Percentiles rank a stretch among this genome's conserved stretches.
Evolutionary conservation across 2,329 filamentous ascomycete genomes (phyloP).

Genomic region (Chrysoporthe puriensis): DNA sequence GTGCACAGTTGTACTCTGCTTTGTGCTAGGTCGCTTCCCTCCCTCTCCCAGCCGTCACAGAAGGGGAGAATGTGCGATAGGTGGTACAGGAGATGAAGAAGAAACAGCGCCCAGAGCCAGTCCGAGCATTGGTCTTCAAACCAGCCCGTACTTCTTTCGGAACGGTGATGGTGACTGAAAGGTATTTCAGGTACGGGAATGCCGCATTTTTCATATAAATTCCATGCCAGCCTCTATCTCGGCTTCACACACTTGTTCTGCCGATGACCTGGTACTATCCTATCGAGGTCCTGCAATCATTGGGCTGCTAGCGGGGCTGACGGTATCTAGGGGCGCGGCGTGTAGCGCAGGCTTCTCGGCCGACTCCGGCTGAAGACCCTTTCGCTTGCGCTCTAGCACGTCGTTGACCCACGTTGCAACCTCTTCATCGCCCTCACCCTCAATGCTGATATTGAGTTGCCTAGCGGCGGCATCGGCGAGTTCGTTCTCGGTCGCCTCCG

Average conservation of each 20-base stretch:
- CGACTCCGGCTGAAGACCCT: constrained; percentile 48
- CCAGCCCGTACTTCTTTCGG: neutral
- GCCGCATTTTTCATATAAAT: neutral
- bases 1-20: neutral
- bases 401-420: constrained; percentile 83
- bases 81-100: neutral
- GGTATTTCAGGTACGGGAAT: neutral
- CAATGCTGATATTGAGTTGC: constrained; percentile 24
- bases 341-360: constrained; percentile 80
- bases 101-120: neutral
- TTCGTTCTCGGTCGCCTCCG: constrained; percentile 45
- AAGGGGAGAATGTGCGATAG: neutral
- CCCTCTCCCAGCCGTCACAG: too few species aligned
- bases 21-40: neutral
- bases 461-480: constrained; percentile 37
- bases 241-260: neutral
- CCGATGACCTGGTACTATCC: neutral
- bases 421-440: constrained; percentile 70
- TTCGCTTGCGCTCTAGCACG: constrained; percentile 69
- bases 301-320: constrained; percentile 58
- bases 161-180: neutral
- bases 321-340: constrained; percentile 78
- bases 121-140: neutral
- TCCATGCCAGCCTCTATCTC: neutral
- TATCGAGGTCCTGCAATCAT: neutral